Base-by-base conservation (phyloP, 2,329 filamentous ascomycete species). In the Alternaria brassicae region DNA sequence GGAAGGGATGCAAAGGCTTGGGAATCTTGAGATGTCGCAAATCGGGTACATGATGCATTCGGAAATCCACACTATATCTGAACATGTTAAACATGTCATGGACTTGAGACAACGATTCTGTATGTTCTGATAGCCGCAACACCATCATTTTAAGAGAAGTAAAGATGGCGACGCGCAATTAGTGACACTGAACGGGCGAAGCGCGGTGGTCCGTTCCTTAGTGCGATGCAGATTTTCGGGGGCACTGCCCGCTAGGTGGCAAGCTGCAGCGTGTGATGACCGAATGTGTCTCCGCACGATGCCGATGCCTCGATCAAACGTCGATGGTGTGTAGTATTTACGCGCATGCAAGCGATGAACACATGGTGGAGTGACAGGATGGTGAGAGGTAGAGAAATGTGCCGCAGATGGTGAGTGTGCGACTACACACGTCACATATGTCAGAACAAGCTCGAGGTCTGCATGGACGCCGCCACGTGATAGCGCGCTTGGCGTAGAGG, bases 401-500 rank as follows among this genome's bases (percentile, higher is more conserved):
- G 32, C 47, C 27, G 55, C 27, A 30, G 10, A 36, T 17, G 17
- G 12, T 15, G 21, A 39, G 36, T 32, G 30, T 44, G 36, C 28
- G 56, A 40, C 34, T 19, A 34, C 28, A 39, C 17, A 25, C 56
- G 37, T 15, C 19, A 25, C 28, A 53, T 13, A 59, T 45, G 56
- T 51, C 52, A 45, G 32, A 23, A 32, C 39, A 53, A 27, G 52
- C 45, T 51, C 54, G 37, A 27, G 42, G 39, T 39, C 28, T 36
- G 30, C 28, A 23, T 28, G 39, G 25, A 32, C 56, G 44, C n/a
- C 19, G 21, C 17, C 56, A 59, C 56, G 56, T 59, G 56, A 59
- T 40, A 37, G 37, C 44, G 56, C 49, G 56, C 52, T 56, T 59
- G 51, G 56, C 56, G 44, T 42, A 44, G 56, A 41, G 47, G 56